These are phyloP conservation scores for Suillus spraguei DNA, from an alignment of 768 basidiomycete genomes.

Conservation along the genomic window DNA sequence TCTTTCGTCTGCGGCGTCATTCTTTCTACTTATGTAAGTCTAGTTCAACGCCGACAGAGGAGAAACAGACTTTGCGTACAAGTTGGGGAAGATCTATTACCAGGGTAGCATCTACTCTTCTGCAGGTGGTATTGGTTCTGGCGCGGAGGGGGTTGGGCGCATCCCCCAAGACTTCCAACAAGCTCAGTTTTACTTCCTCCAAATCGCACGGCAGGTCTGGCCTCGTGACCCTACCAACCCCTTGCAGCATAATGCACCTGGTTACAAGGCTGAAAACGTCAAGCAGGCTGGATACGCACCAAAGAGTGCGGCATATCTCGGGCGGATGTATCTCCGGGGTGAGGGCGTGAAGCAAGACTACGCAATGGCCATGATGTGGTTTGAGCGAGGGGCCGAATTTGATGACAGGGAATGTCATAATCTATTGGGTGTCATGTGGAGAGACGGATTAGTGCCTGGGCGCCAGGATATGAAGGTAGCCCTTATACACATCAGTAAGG, in stretches of 20 bases:
- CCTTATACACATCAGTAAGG: conserved; percentile 63
- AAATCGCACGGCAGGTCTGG: conserved; percentile 87
- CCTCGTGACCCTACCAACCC: conserved; percentile 71
- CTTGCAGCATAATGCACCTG: conserved; percentile 43
- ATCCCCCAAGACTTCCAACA: conserved; percentile 76
- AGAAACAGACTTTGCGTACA: conserved; percentile 85
- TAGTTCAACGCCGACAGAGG: conserved; percentile 96
- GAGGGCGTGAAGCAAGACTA: conserved; percentile 86
- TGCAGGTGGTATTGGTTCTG: conserved; percentile 79
- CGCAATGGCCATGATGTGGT: conserved; percentile 87
- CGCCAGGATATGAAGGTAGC: conserved; percentile 71
- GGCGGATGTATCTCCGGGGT: conserved; percentile 92
- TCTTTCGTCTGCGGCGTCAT: background rate
- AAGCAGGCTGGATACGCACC: conserved; percentile 65
- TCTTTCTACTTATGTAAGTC: conserved; percentile 11
- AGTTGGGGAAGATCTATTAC: conserved; percentile 95
- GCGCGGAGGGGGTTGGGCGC: conserved; percentile 92
- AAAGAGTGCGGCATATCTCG: conserved; percentile 84
- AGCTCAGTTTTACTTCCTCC: conserved; percentile 82
- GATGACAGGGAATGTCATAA: conserved; percentile 90
- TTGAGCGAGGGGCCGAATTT: conserved; percentile 79
- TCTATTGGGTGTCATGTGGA: conserved; percentile 87
- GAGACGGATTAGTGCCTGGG: conserved; percentile 81
- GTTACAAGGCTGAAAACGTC: conserved; percentile 52
- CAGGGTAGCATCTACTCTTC: conserved; percentile 89